A percentile compares a stretch with the other conserved stretches of the same genome.
phyloP scores from a whole-genome alignment of 139 green algal genomes.

The Edaphochlamys debaryana region DNA sequence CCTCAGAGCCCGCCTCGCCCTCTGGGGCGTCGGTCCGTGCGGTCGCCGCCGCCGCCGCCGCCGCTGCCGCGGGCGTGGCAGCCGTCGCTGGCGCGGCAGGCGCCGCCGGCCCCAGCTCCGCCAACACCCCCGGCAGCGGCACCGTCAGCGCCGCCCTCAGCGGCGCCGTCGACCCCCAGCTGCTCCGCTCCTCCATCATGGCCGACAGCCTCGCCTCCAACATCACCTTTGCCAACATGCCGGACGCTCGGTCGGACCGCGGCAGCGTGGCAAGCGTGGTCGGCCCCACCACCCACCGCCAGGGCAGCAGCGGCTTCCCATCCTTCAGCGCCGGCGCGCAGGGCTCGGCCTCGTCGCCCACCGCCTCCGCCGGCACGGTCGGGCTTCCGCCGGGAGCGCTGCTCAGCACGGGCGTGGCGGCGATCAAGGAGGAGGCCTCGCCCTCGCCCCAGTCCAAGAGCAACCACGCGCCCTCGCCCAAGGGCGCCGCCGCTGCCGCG shows the following conservation, averaged over 20 bases:
- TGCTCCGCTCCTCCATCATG: not conserved
- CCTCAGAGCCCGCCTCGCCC: not conserved
- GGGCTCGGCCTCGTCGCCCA: too few species aligned
- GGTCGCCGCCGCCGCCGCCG: not conserved
- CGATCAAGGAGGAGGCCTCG: not conserved
- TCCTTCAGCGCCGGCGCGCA: not conserved
- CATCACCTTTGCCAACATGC: not conserved
- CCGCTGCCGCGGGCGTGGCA: too few species aligned
- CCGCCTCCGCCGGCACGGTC: too few species aligned
- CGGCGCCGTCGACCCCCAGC: too few species aligned
- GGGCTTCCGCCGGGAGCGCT: not conserved
- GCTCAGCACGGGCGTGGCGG: not conserved
- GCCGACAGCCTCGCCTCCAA: not conserved
- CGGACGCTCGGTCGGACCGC: not conserved
- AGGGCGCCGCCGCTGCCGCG: too few species aligned
- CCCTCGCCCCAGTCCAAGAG: not conserved
- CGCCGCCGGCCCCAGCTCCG: not conserved
- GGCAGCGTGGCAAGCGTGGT: not conserved
- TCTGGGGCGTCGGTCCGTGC: too few species aligned
- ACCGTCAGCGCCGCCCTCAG: too few species aligned
- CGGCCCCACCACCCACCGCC: too few species aligned
- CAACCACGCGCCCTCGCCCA: not conserved
- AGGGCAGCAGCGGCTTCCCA: too few species aligned
- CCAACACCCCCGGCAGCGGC: not conserved
- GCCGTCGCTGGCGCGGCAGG: too few species aligned